A percentile compares a stretch with the other conserved stretches of the same genome.
Evolutionary conservation across 768 basidiomycete species (phyloP).

Genomic region (Russula abietina): DNA sequence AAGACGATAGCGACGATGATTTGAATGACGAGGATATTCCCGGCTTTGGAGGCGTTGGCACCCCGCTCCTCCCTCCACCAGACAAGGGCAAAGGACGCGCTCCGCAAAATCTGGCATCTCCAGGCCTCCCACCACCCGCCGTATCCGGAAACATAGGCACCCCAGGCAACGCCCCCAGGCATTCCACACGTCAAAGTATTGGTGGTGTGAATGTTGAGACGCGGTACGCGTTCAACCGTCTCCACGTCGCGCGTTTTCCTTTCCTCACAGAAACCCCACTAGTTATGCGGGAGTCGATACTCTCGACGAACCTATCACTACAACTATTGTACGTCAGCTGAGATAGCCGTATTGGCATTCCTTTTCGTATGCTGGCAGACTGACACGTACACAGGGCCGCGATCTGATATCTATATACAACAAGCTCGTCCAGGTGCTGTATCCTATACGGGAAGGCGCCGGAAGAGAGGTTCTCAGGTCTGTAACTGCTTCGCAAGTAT

Average conservation of each 20-base stretch:
- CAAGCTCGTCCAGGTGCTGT: slow-evolving; percentile 90
- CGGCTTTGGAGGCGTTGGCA: slow-evolving; percentile 56
- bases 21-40: slow-evolving; percentile 78
- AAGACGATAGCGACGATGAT: slow-evolving; percentile 70
- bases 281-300: slow-evolving; percentile 84
- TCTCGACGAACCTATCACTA: slow-evolving; percentile 84
- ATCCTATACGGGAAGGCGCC: slow-evolving; percentile 63
- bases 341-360: slow-evolving; percentile 5
- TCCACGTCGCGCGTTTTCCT: background rate
- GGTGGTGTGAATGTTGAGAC: slow-evolving; percentile 90
- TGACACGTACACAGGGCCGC: slow-evolving; percentile 52
- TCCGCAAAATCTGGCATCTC: slow-evolving; percentile 46
- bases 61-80: slow-evolving; percentile 33
- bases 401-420: slow-evolving; percentile 87
- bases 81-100: slow-evolving; percentile 74
- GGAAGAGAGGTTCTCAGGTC: slow-evolving; percentile 80
- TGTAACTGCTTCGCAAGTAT: slow-evolving; percentile 21
- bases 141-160: slow-evolving; percentile 73
- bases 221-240: slow-evolving; percentile 44
- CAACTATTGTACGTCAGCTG: slow-evolving; percentile 66
- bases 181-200: slow-evolving; percentile 53
- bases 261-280: background rate
- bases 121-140: slow-evolving; percentile 32
- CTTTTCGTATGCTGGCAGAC: slow-evolving; percentile 8
- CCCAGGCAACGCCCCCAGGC: slow-evolving; percentile 32